Conservation (phyloP, 2,329 filamentous ascomycete genomes). For the Clonostachys solani region DNA sequence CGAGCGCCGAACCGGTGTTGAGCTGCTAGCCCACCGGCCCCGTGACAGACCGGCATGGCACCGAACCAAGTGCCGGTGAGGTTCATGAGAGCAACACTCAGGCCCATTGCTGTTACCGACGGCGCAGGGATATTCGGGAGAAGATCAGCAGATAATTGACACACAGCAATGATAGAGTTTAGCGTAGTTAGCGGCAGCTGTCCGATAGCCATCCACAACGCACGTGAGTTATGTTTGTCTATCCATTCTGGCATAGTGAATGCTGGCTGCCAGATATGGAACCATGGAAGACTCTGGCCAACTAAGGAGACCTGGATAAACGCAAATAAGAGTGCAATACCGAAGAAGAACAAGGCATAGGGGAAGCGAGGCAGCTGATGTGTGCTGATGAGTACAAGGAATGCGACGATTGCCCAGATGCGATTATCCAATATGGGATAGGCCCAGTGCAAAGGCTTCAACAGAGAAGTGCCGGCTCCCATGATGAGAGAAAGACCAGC, state of each 20-base stretch:
- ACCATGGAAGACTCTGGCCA: constrained; percentile 37
- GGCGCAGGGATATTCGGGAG: constrained; percentile 65
- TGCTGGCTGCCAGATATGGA: constrained; percentile 57
- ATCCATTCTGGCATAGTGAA: constrained; percentile 29
- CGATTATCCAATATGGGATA: constrained; percentile 71
- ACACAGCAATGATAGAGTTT: constrained; percentile 88
- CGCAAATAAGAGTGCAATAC: constrained; percentile 64
- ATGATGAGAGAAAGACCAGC: constrained; percentile 81
- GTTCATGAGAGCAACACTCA: constrained; percentile 83
- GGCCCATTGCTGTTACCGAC: constrained; percentile 70
- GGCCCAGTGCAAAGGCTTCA: constrained; percentile 66
- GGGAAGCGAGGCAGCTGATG: constrained; percentile 65
- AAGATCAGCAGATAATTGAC: constrained; percentile 72
- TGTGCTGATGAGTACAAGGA: constrained; percentile 65
- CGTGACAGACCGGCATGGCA: constrained; percentile 93
- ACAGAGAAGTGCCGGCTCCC: constrained; percentile 66
- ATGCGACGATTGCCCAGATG: constrained; percentile 71
- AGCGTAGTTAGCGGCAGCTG: constrained; percentile 89
- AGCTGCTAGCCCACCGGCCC: constrained; percentile 83
- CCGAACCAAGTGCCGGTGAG: constrained; percentile 85
- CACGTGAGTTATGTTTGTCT: constrained; percentile 16
- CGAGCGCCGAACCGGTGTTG: constrained; percentile 90
- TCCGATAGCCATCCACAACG: constrained; percentile 64
- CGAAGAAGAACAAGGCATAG: constrained; percentile 71
- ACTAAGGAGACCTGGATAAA: constrained; percentile 27